phyloP scores from a whole-genome alignment of 2,329 filamentous ascomycete species.

The Daldinia sp. region DNA sequence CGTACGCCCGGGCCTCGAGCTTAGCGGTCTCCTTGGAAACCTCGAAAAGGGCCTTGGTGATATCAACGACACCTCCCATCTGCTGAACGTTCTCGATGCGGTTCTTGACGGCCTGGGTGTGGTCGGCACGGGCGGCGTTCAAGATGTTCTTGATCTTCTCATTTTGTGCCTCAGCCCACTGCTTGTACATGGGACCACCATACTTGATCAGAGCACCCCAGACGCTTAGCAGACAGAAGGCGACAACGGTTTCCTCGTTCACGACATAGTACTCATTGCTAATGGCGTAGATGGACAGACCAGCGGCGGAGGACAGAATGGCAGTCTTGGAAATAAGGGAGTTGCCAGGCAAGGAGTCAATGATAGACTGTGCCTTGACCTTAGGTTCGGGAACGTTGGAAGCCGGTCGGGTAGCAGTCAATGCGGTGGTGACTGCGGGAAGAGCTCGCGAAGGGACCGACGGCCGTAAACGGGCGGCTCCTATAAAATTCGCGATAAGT shows the following conservation, averaged over 20 bases:
- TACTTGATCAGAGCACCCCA: conserved; percentile 94
- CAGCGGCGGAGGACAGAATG: conserved; percentile 91
- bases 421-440: conserved; percentile 75
- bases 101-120: conserved; percentile 93
- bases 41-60: conserved; percentile 96
- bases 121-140: conserved; percentile 91
- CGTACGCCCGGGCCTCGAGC: conserved; percentile 94
- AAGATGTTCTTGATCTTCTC: conserved; percentile 95
- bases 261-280: conserved; percentile 99
- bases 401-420: conserved; percentile 72
- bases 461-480: conserved; percentile 90
- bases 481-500: conserved; percentile 58
- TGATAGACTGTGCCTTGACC: conserved; percentile 94
- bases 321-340: conserved; percentile 94
- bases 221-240: conserved; percentile 89
- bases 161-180: conserved; percentile 90
- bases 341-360: conserved; percentile 92
- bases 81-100: conserved; percentile 95
- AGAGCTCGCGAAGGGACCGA: conserved; percentile 77
- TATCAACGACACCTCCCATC: conserved; percentile 91
- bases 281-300: conserved; percentile 91
- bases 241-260: conserved; percentile 98
- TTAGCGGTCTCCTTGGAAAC: conserved; percentile 99
- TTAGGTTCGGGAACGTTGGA: conserved; percentile 90
- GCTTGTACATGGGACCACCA: conserved; percentile 87